phyloP scores from a whole-genome alignment of 768 basidiomycete genomes.

The Mrakia gelida region DNA sequence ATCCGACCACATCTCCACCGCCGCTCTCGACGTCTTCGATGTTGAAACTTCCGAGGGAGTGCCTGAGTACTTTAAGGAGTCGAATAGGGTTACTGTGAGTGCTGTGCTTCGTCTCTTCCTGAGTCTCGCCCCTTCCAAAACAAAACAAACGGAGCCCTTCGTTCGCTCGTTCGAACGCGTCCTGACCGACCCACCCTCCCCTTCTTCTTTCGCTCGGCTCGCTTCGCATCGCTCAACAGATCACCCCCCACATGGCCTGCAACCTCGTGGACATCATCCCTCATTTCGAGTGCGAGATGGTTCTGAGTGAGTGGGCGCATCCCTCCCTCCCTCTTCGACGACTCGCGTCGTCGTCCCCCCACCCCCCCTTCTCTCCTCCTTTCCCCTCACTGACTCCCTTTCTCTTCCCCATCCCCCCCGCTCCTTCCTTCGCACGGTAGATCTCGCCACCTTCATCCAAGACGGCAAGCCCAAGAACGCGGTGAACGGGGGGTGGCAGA shows the following conservation, averaged over 20 bases:
- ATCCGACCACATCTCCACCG: conserved; percentile 54
- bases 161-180: background rate
- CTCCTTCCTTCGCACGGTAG: too few species aligned
- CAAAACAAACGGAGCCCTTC: too few species aligned
- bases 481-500: conserved; percentile 7
- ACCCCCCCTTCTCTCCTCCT: too few species aligned
- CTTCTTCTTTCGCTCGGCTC: too few species aligned
- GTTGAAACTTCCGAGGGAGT: conserved; percentile 15
- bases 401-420: too few species aligned
- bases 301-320: background rate
- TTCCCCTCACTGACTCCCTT: too few species aligned
- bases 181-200: background rate
- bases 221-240: background rate
- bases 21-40: conserved; percentile 62
- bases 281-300: conserved; percentile 7
- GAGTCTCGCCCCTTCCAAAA: too few species aligned
- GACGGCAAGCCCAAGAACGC: conserved; percentile 3
- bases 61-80: background rate
- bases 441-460: background rate
- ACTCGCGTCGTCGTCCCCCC: too few species aligned
- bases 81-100: conserved; percentile 43
- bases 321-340: too few species aligned
- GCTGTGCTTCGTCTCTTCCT: too few species aligned
- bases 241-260: conserved; percentile 5
- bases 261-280: conserved; percentile 16